Evolutionary conservation across 257 asterid genomes (phyloP).

Genomic region (Vinca minor): DNA sequence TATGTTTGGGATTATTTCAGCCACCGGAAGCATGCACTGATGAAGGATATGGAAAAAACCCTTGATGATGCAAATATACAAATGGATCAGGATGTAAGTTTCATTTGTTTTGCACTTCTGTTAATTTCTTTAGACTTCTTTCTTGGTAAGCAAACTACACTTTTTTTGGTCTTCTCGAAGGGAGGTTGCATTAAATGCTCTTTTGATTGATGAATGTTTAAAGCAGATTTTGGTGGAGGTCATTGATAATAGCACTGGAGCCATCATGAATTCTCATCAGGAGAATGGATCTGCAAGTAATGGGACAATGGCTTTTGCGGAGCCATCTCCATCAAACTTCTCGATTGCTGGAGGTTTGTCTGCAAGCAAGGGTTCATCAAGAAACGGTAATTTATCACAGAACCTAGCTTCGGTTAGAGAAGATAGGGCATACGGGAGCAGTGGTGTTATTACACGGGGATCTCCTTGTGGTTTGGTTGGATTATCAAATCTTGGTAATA

Average conservation of each 20-base stretch:
- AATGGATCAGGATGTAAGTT: conserved; percentile 98
- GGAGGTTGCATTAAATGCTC: conserved; percentile 17
- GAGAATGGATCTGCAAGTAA: conserved; percentile 65
- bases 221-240: conserved; percentile 86
- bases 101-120: conserved; percentile 17
- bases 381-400: conserved; percentile 69
- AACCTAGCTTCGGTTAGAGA: conserved; percentile 30
- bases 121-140: conserved; percentile 14
- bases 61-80: conserved; percentile 96
- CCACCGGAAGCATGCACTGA: conserved; percentile 77
- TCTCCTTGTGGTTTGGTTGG: conserved; percentile 92
- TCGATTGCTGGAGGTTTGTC: conserved; percentile 59
- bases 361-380: conserved; percentile 55
- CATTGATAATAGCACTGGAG: conserved; percentile 34
- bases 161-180: conserved; percentile 10
- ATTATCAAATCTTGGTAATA: conserved; percentile 89
- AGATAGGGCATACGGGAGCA: conserved; percentile 60
- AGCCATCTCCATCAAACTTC: conserved; percentile 42
- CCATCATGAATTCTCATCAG: conserved; percentile 36
- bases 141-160: background rate
- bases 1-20: conserved; percentile 86
- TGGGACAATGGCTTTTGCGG: conserved; percentile 43
- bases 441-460: conserved; percentile 92
- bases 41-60: conserved; percentile 91
- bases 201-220: conserved; percentile 10